Evolutionary conservation across 805 yeast species (phyloP).

Genomic region (Candida xiaguanensis): DNA sequence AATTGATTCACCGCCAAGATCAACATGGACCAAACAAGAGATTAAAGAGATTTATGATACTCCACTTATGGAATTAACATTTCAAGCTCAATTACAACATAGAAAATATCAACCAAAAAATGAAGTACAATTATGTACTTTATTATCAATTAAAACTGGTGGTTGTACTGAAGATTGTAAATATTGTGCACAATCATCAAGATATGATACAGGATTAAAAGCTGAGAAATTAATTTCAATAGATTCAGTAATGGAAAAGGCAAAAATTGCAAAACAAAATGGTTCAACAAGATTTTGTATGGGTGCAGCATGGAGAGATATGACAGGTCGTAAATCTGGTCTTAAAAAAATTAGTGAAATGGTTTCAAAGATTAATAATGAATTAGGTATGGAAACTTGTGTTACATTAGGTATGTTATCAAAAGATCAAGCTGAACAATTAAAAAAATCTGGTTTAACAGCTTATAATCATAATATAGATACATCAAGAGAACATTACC

Average conservation of each 20-base stretch:
- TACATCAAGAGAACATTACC: slow-evolving; percentile 74
- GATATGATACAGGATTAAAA: slow-evolving; percentile 66
- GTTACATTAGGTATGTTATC: slow-evolving; percentile 79
- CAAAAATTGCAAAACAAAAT: slow-evolving; percentile 59
- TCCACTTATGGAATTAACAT: slow-evolving; percentile 61
- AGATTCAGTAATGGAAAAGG: slow-evolving; percentile 62
- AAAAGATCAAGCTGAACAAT: slow-evolving; percentile 54
- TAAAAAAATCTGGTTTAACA: slow-evolving; percentile 69
- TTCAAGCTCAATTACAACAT: slow-evolving; percentile 60
- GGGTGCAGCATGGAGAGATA: slow-evolving; percentile 89
- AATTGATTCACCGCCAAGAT: slow-evolving; percentile 16
- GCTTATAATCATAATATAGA: slow-evolving; percentile 82
- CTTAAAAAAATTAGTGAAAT: slow-evolving; percentile 58
- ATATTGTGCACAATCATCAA: slow-evolving; percentile 73
- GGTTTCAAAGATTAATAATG: slow-evolving; percentile 57
- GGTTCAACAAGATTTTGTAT: slow-evolving; percentile 79
- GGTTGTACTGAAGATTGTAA: slow-evolving; percentile 82
- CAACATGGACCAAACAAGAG: slow-evolving; percentile 59
- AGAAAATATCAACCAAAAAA: slow-evolving; percentile 62
- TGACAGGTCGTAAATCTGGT: slow-evolving; percentile 72
- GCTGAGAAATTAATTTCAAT: slow-evolving; percentile 61
- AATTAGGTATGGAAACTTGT: slow-evolving; percentile 70
- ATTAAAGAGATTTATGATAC: slow-evolving; percentile 58
- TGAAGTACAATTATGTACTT: slow-evolving; percentile 72
- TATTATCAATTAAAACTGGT: slow-evolving; percentile 72